phyloP scores from a whole-genome alignment of 371 early-diverging fungal species.

The Mucor velutinosus region DNA sequence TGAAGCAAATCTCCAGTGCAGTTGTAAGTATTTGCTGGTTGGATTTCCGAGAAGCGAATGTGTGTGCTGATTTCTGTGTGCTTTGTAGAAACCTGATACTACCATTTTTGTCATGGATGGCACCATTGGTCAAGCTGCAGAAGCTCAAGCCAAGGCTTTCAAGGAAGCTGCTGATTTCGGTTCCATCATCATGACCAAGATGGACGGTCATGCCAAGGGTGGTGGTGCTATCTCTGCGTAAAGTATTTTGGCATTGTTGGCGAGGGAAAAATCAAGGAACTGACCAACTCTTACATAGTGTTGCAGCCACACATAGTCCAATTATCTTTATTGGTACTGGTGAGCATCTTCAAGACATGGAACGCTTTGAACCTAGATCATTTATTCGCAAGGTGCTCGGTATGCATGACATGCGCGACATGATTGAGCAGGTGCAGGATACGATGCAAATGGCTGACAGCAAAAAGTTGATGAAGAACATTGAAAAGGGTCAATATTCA shows the following conservation, averaged over 20 bases:
- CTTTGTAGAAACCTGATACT: constrained; percentile 78
- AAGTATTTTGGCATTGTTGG: constrained; percentile 4
- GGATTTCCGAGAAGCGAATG: neutral
- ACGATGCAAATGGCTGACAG: constrained; percentile 83
- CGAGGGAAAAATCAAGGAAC: neutral
- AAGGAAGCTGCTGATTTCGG: constrained; percentile 97
- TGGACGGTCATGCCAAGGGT: constrained; percentile 99
- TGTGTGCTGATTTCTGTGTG: neutral
- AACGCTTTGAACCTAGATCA: constrained; percentile 91
- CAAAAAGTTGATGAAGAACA: constrained; percentile 90
- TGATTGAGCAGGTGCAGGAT: constrained; percentile 94
- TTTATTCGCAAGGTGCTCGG: constrained; percentile 98
- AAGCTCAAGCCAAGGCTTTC: constrained; percentile 96
- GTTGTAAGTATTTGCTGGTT: constrained; percentile 56
- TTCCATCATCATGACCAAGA: constrained; percentile 98
- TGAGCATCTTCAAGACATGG: constrained; percentile 98
- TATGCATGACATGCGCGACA: constrained; percentile 95
- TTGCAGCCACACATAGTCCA: constrained; percentile 97
- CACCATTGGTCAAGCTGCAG: constrained; percentile 99
- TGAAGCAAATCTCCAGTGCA: constrained; percentile 93
- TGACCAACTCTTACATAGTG: constrained; percentile 43
- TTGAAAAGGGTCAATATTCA: constrained; percentile 92
- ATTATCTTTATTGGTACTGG: constrained; percentile 99
- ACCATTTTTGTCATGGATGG: constrained; percentile 99
- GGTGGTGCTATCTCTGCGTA: constrained; percentile 99